These are phyloP conservation scores for Bathelium albidoporum DNA, from an alignment of 495 filamentous ascomycete genomes.

Conservation along the genomic window DNA sequence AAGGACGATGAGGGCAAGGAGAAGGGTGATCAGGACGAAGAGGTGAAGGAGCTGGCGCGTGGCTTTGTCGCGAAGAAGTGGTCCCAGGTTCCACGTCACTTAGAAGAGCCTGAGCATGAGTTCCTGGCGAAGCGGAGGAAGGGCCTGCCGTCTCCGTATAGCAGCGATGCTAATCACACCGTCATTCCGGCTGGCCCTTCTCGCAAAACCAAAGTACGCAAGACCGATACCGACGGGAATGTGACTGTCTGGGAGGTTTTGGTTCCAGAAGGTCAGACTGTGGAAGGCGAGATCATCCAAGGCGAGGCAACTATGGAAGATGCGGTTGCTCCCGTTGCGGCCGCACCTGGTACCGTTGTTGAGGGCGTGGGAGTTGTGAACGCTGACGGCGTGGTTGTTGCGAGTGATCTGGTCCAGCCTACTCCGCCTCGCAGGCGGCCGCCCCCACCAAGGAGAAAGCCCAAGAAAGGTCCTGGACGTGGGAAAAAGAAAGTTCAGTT, in stretches of 20 bases:
- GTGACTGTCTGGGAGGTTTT: conserved; percentile 71
- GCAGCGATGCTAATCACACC: conserved; percentile 30
- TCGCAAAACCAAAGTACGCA: conserved; percentile 66
- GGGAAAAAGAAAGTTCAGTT: conserved; percentile 34
- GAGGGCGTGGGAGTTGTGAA: conserved; percentile 54
- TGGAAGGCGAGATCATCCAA: conserved; percentile 68
- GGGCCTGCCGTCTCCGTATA: conserved; percentile 51
- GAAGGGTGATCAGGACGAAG: conserved; percentile 40
- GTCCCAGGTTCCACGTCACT: conserved; percentile 64
- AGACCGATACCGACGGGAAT: conserved; percentile 66
- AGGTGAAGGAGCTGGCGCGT: conserved; percentile 37
- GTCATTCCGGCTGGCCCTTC: conserved; percentile 43
- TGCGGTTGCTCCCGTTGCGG: conserved; percentile 34
- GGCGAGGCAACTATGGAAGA: conserved; percentile 37
- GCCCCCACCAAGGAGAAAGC: conserved; percentile 47
- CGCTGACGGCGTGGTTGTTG: conserved; percentile 50
- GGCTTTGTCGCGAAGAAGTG: conserved; percentile 68
- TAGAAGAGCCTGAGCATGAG: conserved; percentile 64
- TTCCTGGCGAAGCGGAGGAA: conserved; percentile 82
- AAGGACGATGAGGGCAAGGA: conserved; percentile 32
- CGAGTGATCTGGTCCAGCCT: conserved; percentile 38
- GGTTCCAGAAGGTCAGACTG: conserved; percentile 65
- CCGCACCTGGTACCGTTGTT: conserved; percentile 48
- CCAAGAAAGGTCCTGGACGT: conserved; percentile 26
- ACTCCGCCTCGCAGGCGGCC: conserved; percentile 48